A percentile compares a stretch with the other conserved stretches of the same genome.
Evolutionary conservation across 305 asterid species (phyloP).

Genomic region (Fraxinus sp.): DNA sequence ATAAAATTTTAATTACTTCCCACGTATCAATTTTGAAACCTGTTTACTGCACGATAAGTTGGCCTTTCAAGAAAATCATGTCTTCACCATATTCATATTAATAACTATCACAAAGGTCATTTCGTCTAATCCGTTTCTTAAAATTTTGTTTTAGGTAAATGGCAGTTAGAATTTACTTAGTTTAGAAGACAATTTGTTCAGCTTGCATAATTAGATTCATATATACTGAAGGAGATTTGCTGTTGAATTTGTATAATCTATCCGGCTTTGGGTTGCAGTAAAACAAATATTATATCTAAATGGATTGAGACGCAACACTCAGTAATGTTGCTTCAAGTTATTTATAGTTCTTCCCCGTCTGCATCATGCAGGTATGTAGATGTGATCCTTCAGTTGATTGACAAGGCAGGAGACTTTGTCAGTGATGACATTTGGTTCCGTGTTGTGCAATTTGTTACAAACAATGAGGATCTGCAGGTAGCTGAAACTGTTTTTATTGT

Average conservation of each 20-base stretch:
- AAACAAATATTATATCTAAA: not conserved
- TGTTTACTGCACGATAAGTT: not conserved
- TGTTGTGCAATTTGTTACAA: slow-evolving; percentile 97
- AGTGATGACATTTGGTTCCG: slow-evolving; percentile 99
- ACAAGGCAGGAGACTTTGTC: slow-evolving; percentile 99
- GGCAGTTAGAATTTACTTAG: not conserved
- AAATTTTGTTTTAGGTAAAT: not conserved
- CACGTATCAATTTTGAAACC: not conserved
- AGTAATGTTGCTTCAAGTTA: not conserved
- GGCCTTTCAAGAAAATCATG: not conserved
- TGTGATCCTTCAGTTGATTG: slow-evolving; percentile 98
- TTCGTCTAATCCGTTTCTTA: not conserved
- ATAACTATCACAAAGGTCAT: not conserved
- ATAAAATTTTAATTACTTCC: not conserved
- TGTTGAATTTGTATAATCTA: not conserved
- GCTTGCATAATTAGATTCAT: not conserved
- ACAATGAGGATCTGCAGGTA: slow-evolving; percentile 99
- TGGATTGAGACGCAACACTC: not conserved
- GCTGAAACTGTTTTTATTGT: slow-evolving; percentile 9
- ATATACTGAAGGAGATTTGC: not conserved
- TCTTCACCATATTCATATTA: not conserved
- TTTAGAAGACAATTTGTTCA: not conserved
- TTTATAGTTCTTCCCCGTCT: not conserved
- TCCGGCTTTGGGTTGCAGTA: not conserved
- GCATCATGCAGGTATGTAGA: slow-evolving; percentile 80